Conservation (phyloP, 1,139 yeast genomes). For the Sugiyamaella castrensis region DNA sequence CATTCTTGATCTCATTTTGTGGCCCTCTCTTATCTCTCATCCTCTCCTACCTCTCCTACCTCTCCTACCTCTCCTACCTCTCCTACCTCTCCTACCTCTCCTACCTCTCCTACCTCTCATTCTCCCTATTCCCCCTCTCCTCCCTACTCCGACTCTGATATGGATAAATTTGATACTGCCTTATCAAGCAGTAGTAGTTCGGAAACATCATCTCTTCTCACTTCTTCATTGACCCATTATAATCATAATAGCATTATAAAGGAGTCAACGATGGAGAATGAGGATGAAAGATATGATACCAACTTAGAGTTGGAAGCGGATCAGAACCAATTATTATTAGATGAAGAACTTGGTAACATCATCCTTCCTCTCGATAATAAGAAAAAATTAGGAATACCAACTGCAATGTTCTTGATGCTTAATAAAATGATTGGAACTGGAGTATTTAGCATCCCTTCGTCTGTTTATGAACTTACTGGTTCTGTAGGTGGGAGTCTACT, state of each 20-base stretch:
- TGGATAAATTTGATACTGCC: not conserved
- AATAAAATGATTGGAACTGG: constrained; percentile 84
- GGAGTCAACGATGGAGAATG: not conserved
- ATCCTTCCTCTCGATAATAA: not conserved
- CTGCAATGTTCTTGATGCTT: constrained; percentile 62
- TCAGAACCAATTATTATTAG: no score
- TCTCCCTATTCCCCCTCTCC: no score
- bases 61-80: no score
- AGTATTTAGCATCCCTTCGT: constrained; percentile 72
- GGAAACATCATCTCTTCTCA: not conserved
- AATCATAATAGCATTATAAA: not conserved
- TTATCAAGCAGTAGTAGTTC: not conserved
- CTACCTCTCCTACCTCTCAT: no score
- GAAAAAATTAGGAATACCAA: constrained; percentile 33
- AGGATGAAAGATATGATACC: constrained; percentile 4
- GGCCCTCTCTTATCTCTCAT: no score
- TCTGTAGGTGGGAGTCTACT: constrained; percentile 70
- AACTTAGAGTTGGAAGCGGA: no score
- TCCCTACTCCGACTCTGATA: no score
- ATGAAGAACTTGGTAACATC: no score
- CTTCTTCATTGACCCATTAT: not conserved
- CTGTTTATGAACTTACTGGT: constrained; percentile 61
- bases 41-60: no score
- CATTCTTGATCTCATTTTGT: no score
- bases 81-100: no score